Percentiles rank a stretch among this genome's conserved stretches.
These are phyloP conservation scores for Mrakia blollopis DNA, from an alignment of 768 basidiomycete genomes.

Conservation along the genomic window DNA sequence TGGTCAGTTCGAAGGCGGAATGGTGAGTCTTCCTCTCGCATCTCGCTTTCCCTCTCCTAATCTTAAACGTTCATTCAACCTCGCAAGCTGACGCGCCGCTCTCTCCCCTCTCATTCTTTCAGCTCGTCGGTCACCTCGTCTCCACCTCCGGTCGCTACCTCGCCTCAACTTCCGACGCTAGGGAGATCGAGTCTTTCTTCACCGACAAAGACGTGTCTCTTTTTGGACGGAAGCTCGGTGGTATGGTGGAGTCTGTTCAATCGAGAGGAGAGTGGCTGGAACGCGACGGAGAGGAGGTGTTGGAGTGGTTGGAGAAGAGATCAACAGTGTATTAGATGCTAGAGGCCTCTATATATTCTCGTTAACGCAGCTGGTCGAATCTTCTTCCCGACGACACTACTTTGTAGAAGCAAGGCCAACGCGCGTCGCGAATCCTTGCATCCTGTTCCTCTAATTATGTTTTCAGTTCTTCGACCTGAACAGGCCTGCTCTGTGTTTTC, in stretches of 20 bases:
- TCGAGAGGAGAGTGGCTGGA: not conserved
- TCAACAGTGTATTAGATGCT: no score
- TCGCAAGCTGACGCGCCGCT: not conserved
- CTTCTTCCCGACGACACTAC: no score
- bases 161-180: slow-evolving; percentile 34
- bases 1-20: not conserved
- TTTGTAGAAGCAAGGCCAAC: no score
- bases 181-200: slow-evolving; percentile 65
- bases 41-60: no score
- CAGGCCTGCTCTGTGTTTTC: no score
- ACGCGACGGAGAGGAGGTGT: not conserved
- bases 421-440: no score
- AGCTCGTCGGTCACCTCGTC: not conserved
- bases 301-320: not conserved
- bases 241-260: not conserved
- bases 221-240: not conserved
- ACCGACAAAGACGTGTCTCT: slow-evolving; percentile 51
- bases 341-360: no score
- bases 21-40: not conserved
- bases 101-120: not conserved
- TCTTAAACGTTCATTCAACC: not conserved
- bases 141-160: not conserved
- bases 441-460: no score
- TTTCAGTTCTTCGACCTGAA: no score
- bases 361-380: no score